These are phyloP conservation scores for Cucurbita argyrosperma DNA, from an alignment of 306 rosid genomes.

Conservation along the genomic window DNA sequence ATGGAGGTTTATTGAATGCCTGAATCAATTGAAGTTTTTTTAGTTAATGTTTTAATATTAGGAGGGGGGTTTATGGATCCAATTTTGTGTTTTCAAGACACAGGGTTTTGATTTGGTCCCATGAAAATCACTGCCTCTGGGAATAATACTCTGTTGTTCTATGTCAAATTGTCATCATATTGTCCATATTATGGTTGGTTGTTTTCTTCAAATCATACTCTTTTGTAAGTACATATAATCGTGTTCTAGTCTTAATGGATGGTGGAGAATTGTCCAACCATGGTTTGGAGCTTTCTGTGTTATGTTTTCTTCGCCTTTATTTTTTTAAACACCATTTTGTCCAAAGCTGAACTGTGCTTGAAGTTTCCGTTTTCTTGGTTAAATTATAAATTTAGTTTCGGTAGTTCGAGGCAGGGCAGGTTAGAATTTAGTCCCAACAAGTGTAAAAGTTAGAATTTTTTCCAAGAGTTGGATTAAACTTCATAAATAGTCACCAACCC, in stretches of 20 bases:
- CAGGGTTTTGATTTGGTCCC: slow-evolving; percentile 10
- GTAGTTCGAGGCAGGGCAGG: too few species aligned
- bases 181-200: background rate
- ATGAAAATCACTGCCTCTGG: background rate
- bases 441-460: too few species aligned
- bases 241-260: background rate
- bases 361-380: background rate
- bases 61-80: background rate
- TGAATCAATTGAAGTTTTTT: background rate
- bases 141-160: background rate
- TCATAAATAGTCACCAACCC: too few species aligned
- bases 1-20: background rate
- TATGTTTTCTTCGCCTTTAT: background rate
- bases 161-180: background rate
- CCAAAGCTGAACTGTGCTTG: background rate
- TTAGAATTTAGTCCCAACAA: too few species aligned
- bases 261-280: background rate
- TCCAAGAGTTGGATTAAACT: too few species aligned
- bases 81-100: background rate
- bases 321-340: background rate
- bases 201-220: background rate
- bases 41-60: background rate
- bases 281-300: background rate
- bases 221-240: background rate
- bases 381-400: too few species aligned